Evolutionary conservation across 306 rosid genomes (phyloP).

Genomic region (Lathyrus oleraceus): DNA sequence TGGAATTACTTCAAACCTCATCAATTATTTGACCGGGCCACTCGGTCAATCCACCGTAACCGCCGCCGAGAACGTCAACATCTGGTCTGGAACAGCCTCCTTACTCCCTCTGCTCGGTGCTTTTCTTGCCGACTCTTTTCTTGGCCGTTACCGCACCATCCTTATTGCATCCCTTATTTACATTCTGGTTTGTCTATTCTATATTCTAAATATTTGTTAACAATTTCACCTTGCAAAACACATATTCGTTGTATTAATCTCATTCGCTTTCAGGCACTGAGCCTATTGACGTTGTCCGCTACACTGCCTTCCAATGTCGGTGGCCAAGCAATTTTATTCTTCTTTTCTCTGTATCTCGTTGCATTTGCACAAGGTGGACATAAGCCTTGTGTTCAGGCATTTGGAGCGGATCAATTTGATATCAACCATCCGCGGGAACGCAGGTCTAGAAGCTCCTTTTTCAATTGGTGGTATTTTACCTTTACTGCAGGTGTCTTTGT

Average conservation of each 20-base stretch:
- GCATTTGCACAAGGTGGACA: slow-evolving; percentile 77
- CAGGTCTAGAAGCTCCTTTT: slow-evolving; percentile 74
- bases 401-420: slow-evolving; percentile 84
- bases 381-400: slow-evolving; percentile 86
- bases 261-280: slow-evolving; percentile 47
- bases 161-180: slow-evolving; percentile 49
- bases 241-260: background rate
- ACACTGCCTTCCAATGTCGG: slow-evolving; percentile 30
- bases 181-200: slow-evolving; percentile 23
- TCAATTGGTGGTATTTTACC: slow-evolving; percentile 84
- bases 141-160: slow-evolving; percentile 64
- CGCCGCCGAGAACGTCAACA: slow-evolving; percentile 59
- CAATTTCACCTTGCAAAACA: background rate
- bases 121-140: slow-evolving; percentile 53
- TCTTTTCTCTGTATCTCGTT: slow-evolving; percentile 61
- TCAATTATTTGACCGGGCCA: slow-evolving; percentile 52
- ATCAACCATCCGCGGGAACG: slow-evolving; percentile 51
- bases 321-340: slow-evolving; percentile 54
- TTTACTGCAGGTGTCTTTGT: slow-evolving; percentile 34
- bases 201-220: too few species aligned
- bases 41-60: slow-evolving; percentile 39
- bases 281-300: slow-evolving; percentile 57
- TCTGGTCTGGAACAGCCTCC: slow-evolving; percentile 56
- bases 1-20: slow-evolving; percentile 56
- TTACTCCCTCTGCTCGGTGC: slow-evolving; percentile 58